These are phyloP conservation scores for Metarhizium album DNA, from an alignment of 2,329 filamentous ascomycete species.

Conservation along the genomic window DNA sequence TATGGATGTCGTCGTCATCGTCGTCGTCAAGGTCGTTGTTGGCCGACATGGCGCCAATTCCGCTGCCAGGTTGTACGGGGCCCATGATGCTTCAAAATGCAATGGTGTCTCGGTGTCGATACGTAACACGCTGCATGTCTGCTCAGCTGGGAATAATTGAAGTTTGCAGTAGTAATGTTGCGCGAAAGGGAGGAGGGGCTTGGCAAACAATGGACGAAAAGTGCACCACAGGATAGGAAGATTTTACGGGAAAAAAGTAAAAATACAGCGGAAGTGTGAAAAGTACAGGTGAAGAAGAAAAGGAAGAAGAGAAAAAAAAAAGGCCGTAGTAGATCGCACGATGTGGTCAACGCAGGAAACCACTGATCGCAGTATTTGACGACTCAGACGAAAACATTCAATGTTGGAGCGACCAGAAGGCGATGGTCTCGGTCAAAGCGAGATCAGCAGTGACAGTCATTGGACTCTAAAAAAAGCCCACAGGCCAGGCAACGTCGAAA, in stretches of 20 bases:
- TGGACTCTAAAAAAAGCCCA: no score
- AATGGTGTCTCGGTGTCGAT: slow-evolving; percentile 15
- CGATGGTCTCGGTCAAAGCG: no score
- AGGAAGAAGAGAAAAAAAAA: neutral
- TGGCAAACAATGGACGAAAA: neutral
- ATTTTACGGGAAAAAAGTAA: neutral
- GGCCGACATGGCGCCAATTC: slow-evolving; percentile 2
- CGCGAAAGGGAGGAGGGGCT: neutral
- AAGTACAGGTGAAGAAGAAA: neutral
- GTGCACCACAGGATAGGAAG: neutral
- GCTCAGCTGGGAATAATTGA: neutral
- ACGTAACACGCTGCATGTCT: neutral
- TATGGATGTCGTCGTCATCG: neutral
- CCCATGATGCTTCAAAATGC: slow-evolving; percentile 14
- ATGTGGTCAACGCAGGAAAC: no score
- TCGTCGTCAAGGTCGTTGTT: slow-evolving; percentile 7
- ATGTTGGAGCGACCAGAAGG: neutral
- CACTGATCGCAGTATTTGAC: no score
- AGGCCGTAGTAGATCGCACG: neutral
- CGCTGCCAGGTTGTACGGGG: slow-evolving; percentile 10
- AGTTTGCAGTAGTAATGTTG: neutral
- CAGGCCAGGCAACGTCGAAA: no score
- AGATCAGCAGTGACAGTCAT: no score
- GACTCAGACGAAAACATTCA: no score
- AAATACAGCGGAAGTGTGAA: neutral